Base-by-base conservation (phyloP, 2,329 filamentous ascomycete genomes). In the Davidsoniella australis region DNA sequence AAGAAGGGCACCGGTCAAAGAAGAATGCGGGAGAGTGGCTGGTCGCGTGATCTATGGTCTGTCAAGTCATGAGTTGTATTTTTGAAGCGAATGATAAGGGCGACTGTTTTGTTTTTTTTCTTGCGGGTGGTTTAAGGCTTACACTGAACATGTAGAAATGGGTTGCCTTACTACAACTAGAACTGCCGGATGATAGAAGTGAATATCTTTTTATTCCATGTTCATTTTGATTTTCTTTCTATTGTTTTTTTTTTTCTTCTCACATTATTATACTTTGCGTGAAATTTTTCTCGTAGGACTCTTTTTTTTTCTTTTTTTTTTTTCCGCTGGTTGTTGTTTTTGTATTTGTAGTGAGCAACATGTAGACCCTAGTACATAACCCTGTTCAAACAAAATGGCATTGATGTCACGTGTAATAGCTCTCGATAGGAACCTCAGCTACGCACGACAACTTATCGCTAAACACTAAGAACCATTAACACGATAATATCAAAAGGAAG, bases 31-130 rank as follows among this genome's bases (percentile, higher is more conserved):
- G 71, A 76, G 61, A 68, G 71, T 62, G 77, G 77, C 23, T 80
- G 76, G 76, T 74, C 73, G 48, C 67, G 73, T 49, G 75, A 80
- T 55, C 57, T 81, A 44, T 81, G 77, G 77, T 69, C 71, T 7
- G 67, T 78, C 49, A 73, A 70, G 61, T 64, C 62, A 47, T 64
- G 29, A 33, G 9, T 33, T 8, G 17, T 17, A 17, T 17, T 17
- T 17, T 17, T 17, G 17, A 17, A 17, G 17, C 17, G 17, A 17
- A 17, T 17, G 17, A 17, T 17, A 17, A 17, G 17, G 17, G 17
- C 17, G 17, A 17, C 17, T 17, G 17, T 7, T 10, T 12, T n/a
- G 5, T 17, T n/a, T 45, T 23, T 33, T 36, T n/a, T 37, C 18
- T 7, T 17, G n/a, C 26, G 9, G 9, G 26, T 6, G 26, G 26